Evolutionary conservation across 2,329 filamentous ascomycete species (phyloP), one percentile per base, ranked within the genome.

Genomic region (Colletotrichum phormii): DNA sequence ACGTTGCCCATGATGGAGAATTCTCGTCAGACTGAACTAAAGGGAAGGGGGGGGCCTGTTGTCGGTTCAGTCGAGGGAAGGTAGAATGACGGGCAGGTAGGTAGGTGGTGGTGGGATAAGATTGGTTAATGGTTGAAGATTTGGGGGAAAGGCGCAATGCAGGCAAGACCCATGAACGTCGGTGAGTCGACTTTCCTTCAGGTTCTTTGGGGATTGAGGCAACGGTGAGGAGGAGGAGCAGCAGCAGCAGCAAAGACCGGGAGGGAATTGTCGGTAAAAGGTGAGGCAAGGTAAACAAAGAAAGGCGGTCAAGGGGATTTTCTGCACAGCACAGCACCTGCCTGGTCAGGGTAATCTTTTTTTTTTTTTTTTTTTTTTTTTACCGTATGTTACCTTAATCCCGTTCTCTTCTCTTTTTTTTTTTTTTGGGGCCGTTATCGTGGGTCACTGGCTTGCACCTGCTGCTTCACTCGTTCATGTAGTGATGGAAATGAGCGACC

Each of bases 1-100:
- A 84, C 82, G 78, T 82, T 81, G 77, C 82, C 82, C 82, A 84
- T 84, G 66, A 59, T 71, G 51, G 6, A 22, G 26, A n/a, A 12
- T 26, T 55, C 11, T 53, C 60, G 29, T 22, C n/a, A 46, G 42
- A 46, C 13, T 29, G 9, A 64, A 42, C 35, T 42, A 15, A 42
- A 15, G 13, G 35, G 66, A 51, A 33, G 63, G 29, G 63, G 29
- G 18, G 60, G 58, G 29, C 33, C 31, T 37, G n/a, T 35, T n/a
- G 42, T 46, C 42, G 15, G 72, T 58, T 72, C 51, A 53, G 46
- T 62, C 46, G 13, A 51, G 33, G 51, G 31, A 64, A 18, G 24
- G 22, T 5, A 26, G 42, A 31, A 13, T 33, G 33, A 35, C 22
- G 22, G 42, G n/a, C n/a, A 24, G 46, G 26, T 15, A 42, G 13